Evolutionary conservation across 108 stramenopile genomes (phyloP).

Genomic region (Cyclotella choctawhatcheeana): DNA sequence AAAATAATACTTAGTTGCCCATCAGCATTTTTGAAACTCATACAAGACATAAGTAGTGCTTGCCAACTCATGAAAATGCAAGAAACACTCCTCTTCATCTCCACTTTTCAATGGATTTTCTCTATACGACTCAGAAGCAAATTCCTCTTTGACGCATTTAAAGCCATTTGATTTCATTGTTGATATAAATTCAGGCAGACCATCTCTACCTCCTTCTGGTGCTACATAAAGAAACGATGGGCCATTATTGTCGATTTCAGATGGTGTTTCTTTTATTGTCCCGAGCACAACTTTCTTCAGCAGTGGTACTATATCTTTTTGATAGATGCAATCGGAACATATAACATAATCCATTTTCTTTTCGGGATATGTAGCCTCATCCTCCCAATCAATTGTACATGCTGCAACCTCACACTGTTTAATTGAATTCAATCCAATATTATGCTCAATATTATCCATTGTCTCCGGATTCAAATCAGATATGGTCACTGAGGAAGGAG

Average conservation of each 20-base stretch:
- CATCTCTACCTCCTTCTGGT: constrained; percentile 37
- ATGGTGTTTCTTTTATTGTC: constrained; percentile 62
- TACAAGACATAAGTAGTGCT: constrained; percentile 71
- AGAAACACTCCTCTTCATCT: constrained; percentile 68
- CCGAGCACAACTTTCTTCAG: constrained; percentile 66
- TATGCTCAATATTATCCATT: constrained; percentile 76
- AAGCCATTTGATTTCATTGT: constrained; percentile 29
- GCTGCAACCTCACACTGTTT: constrained; percentile 20
- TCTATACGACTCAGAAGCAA: constrained; percentile 29
- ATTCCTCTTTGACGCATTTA: constrained; percentile 14
- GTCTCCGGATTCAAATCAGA: constrained; percentile 84
- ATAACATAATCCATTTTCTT: constrained; percentile 78
- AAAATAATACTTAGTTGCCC: too few relatives aligned
- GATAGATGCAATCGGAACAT: constrained; percentile 90
- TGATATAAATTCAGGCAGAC: constrained; percentile 32
- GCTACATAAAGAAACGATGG: constrained; percentile 29
- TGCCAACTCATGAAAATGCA: constrained; percentile 83
- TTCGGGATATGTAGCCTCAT: constrained; percentile 74
- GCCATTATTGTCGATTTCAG: constrained; percentile 47
- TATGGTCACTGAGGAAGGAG: constrained; percentile 52
- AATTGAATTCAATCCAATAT: constrained; percentile 66
- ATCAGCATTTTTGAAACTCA: constrained; percentile 54
- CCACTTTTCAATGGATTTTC: constrained; percentile 47
- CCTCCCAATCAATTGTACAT: constrained; percentile 80
- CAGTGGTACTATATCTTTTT: constrained; percentile 77